Evolutionary conservation across 805 yeast genomes (phyloP), one percentile per base, ranked within the genome.

Genomic region (Candida xiaguanensis): DNA sequence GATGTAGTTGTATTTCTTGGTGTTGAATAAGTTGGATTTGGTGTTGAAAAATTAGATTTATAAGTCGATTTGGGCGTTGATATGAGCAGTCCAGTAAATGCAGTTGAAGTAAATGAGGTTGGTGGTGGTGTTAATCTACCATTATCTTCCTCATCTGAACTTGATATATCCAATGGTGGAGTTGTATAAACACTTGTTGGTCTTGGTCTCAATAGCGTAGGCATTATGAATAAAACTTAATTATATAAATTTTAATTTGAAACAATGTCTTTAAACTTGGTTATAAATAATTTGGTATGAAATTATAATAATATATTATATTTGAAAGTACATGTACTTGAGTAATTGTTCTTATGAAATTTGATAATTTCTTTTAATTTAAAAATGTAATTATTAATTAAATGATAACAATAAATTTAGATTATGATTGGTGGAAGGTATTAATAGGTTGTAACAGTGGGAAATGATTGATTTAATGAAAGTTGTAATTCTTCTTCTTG

Each of bases 131-230:
- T 31, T 8, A 31, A 5, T n/a, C 17, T 19, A n/a, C 17, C 17
- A 12, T n/a, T 20, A 11, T 19, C 25, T 11, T 31, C 27, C 7
- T 34, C 38, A 9, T 34, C 37, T 5, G 24, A 25, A 12, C 32
- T 27, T 12, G 39, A 28, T 11, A 16, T n/a, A 20, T 38, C 39
- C 25, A 50, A 39, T 8, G 53, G 55, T 12, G 52, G 52, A 5
- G 55, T 51, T 8, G 40, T 43, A 34, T 46, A 49, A 31, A 47
- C 41, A 31, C 55, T 51, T 15, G 38, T 46, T 20, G 53, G 50
- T 36, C 51, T 41, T 17, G 38, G 28, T 34, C 23, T 35, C 18
- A 35, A 19, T 12, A 20, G 18, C 12, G 31, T 15, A 4, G 31
- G 14, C 31, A 28, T 28, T 5, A 20, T 20, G 9, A 20, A 7